Evolutionary conservation across 768 basidiomycete genomes (phyloP).

Genomic region (Crassisporium funariophilum): DNA sequence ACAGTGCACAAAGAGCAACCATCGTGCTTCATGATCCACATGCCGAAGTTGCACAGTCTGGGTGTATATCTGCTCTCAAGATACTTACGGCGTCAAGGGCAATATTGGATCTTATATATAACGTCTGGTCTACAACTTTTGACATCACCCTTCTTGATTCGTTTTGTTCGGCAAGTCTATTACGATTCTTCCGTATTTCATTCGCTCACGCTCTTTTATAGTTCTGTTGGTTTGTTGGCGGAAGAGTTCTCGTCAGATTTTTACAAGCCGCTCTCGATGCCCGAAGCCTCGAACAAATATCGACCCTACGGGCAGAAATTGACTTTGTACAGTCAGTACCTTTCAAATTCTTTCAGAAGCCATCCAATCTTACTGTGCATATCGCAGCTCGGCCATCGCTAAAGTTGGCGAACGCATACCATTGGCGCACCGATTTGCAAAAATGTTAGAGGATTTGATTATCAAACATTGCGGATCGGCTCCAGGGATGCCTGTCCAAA

Average conservation of each 20-base stretch:
- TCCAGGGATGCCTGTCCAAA: slow-evolving; percentile 27
- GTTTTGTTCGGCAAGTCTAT: slow-evolving; percentile 61
- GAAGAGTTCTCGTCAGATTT: slow-evolving; percentile 67
- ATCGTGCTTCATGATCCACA: slow-evolving; percentile 80
- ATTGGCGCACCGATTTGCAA: slow-evolving; percentile 60
- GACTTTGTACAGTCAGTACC: slow-evolving; percentile 71
- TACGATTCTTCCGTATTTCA: background rate
- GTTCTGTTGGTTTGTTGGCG: slow-evolving; percentile 73
- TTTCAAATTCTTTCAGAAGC: background rate
- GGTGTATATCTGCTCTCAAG: slow-evolving; percentile 70
- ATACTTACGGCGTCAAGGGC: slow-evolving; percentile 67
- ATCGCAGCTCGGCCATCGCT: slow-evolving; percentile 52
- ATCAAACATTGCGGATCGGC: slow-evolving; percentile 38
- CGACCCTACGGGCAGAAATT: slow-evolving; percentile 61
- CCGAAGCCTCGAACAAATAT: slow-evolving; percentile 56
- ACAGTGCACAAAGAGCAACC: slow-evolving; percentile 47
- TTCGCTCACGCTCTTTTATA: slow-evolving; percentile 20
- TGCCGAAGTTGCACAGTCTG: slow-evolving; percentile 56
- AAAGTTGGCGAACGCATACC: slow-evolving; percentile 71
- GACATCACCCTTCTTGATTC: slow-evolving; percentile 70
- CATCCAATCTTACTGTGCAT: slow-evolving; percentile 1
- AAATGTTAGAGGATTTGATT: slow-evolving; percentile 56
- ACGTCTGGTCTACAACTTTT: slow-evolving; percentile 68
- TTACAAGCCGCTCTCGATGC: slow-evolving; percentile 63
- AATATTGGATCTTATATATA: slow-evolving; percentile 68